Conservation (phyloP, 2,329 filamentous ascomycete genomes). For the Pyrenophora tritici-repentis region DNA sequence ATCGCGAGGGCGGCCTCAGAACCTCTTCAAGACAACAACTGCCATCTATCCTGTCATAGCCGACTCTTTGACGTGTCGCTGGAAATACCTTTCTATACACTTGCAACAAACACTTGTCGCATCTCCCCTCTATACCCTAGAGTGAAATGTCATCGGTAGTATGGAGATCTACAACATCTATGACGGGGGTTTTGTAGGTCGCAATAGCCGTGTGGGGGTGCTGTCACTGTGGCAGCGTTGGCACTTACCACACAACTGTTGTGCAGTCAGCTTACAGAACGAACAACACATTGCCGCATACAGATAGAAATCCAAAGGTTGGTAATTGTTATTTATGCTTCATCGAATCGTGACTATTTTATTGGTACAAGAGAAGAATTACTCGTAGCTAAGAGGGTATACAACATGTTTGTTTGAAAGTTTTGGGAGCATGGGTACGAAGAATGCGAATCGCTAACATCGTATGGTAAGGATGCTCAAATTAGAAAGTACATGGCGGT, state of each 20-base stretch:
- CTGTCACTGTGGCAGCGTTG: neutral
- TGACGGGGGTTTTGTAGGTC: neutral
- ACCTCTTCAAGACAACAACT: neutral
- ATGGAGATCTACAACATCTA: neutral
- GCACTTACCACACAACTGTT: neutral
- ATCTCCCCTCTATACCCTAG: too few species aligned
- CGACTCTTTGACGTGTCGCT: neutral
- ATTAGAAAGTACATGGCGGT: too few species aligned
- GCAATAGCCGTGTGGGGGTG: constrained; percentile 1
- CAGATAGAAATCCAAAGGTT: neutral
- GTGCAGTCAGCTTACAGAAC: neutral
- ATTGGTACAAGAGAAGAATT: neutral
- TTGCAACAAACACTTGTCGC: neutral
- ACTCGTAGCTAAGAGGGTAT: constrained; percentile 21
- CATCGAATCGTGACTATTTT: neutral
- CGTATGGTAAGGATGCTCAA: too few species aligned
- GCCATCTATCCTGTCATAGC: neutral
- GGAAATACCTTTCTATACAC: neutral
- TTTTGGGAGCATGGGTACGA: constrained; percentile 4
- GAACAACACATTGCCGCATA: neutral
- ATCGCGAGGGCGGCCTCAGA: neutral
- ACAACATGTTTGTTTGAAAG: constrained; percentile 14
- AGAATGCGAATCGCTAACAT: neutral
- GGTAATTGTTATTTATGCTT: neutral
- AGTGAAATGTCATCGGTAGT: too few species aligned